Base-by-base conservation (phyloP, 2,329 filamentous ascomycete species). In the Colletotrichum eleusines region DNA sequence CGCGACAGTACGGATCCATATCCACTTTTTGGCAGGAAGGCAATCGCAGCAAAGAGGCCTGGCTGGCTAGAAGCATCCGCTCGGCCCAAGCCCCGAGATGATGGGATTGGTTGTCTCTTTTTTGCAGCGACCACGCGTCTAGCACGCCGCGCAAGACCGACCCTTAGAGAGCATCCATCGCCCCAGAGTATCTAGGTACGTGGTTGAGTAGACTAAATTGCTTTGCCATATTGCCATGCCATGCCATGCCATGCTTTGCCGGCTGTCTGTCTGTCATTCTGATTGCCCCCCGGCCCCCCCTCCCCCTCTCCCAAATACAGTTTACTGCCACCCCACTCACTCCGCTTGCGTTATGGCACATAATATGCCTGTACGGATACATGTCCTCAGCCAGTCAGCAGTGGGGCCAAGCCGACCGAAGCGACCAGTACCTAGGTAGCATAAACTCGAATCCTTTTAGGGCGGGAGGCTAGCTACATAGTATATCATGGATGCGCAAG, bases 401-500 rank as follows among this genome's bases (percentile, higher is more conserved):
- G 65, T 64, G 28, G 35, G 60, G 23, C 1, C 31, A 42, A 63
- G 31, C 64, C 62, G 62, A 64, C 55, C 63, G 68, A 71, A 35
- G 42, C 57, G 44, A 16, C 68, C 64, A 70, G 46, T n/a, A n/a
- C n/a, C n/a, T n/a, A n/a, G n/a, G n/a, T 70, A 31, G 63, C 38
- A 66, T n/a, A 16, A 20, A 14, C 12, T 14, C 3, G 20, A 31
- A 35, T 31, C 46, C 66, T 31, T 60, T 55, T 42, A 42, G 26
- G 38, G 50, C 11, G 28, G n/a, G 16, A 42, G 14, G 26, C 42
- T 31, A 7, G 31, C n/a, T n/a, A n/a, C n/a, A n/a, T n/a, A n/a
- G 18, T 65, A 61, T 33, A 57, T 72, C 66, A 55, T 50, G 59
- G 60, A 65, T 57, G 66, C 60, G 66, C 69, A 59, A 69, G 54